These are phyloP conservation scores for Ogataea pini DNA, from an alignment of 805 yeast species.

Conservation along the genomic window DNA sequence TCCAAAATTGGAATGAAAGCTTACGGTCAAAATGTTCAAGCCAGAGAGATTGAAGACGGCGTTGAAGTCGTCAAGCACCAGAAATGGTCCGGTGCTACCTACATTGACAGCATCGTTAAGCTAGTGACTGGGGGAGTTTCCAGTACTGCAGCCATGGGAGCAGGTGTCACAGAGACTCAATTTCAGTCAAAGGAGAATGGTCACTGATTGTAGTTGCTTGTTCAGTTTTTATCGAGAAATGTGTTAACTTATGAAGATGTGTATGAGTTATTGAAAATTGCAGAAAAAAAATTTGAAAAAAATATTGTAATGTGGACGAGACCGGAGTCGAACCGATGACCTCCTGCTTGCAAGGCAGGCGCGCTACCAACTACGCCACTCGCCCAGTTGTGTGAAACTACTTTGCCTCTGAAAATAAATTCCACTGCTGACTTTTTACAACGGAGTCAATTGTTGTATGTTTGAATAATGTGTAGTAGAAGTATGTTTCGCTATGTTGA, in stretches of 20 bases:
- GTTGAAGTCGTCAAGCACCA: constrained; percentile 98
- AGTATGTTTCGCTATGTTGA: too few species aligned
- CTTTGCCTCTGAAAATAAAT: background rate
- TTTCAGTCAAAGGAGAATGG: constrained; percentile 49
- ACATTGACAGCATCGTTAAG: constrained; percentile 86
- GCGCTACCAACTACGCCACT: constrained; percentile 86
- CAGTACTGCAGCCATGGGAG: constrained; percentile 97
- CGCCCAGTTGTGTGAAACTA: constrained; percentile 45
- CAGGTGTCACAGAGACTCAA: constrained; percentile 97
- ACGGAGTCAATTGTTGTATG: too few species aligned
- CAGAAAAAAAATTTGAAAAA: too few species aligned
- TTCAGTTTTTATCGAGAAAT: background rate
- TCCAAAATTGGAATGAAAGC: constrained; percentile 91
- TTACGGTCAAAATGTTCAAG: constrained; percentile 85
- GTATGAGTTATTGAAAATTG: background rate
- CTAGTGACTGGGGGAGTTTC: constrained; percentile 92
- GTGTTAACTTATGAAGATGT: background rate
- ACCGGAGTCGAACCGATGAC: constrained; percentile 79
- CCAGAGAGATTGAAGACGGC: constrained; percentile 80
- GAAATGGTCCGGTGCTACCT: constrained; percentile 98
- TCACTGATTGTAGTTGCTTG: background rate
- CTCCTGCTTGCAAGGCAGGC: constrained; percentile 77
- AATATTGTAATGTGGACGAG: constrained; percentile 51
- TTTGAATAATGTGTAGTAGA: too few species aligned
- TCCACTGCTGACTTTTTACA: too few species aligned